Base-by-base conservation (phyloP, 2,329 filamentous ascomycete genomes). In the Colletotrichum chlorophyti region DNA sequence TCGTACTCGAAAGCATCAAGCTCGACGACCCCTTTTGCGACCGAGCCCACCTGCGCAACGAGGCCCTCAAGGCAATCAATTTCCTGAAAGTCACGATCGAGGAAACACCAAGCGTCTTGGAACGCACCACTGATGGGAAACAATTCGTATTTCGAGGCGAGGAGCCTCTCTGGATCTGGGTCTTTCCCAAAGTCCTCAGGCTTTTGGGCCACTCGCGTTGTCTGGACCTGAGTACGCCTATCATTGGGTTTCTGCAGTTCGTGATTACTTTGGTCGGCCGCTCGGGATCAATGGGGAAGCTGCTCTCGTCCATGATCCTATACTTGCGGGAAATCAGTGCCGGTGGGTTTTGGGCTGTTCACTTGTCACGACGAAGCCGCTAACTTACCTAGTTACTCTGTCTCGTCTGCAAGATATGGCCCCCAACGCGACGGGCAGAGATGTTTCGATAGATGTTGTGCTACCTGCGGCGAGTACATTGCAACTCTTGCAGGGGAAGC, bases 31-130 rank as follows among this genome's bases (percentile, higher is more conserved):
- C 86, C 3, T 90, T 93, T 69, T 80, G 85, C 58, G 77, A 85
- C 63, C 75, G 73, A 48, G 78, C 80, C 29, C 75, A 84, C 54
- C 73, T 87, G 37, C 75, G 83, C 24, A 73, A 80, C 41, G 87
- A 91, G 65, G 86, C 85, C 1, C 73, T 83, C 31, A 89, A 92
- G 68, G 93, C 91, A 49, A 81, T 97, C 43, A 85, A 89, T 64
- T 93, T 96, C 49, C 81, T 97, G 40, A 83, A 84, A 55, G 83
- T 90, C 48, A 91, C 90, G 3, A 82, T 97, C 63, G 83, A 86
- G 62, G 90, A 93, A 67, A 91, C 89, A 7, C 92, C 91, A 2
- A 77, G 80, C 32, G 83, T 93, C n/a, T 76, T 94, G 24, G 74
- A 81, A 17, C 79, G 77, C 58, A 72, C 70, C 24, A 72, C 76